Evolutionary conservation across 768 basidiomycete genomes (phyloP).

Genomic region (Fistulinella prunicolor): DNA sequence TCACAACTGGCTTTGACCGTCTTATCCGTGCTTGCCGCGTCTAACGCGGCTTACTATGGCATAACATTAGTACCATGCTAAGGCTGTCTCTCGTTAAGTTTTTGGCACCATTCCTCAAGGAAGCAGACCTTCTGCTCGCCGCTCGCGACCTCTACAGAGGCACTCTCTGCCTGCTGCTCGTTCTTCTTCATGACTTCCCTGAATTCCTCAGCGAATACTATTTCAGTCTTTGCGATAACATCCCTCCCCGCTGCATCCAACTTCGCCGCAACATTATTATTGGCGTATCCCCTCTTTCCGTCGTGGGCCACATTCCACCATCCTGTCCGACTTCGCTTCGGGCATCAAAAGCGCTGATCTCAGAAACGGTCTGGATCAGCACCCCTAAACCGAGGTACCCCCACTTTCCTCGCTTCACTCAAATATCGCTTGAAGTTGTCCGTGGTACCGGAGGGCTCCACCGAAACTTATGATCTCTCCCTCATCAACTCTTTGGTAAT

Average conservation of each 20-base stretch:
- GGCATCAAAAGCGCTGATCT: conserved; percentile 80
- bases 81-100: conserved; percentile 96
- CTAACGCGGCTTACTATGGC: too few relatives aligned
- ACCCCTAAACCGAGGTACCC: conserved; percentile 68
- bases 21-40: too few relatives aligned
- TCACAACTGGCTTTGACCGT: too few relatives aligned
- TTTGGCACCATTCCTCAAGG: conserved; percentile 84
- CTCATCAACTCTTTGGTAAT: conserved; percentile 93
- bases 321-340: conserved; percentile 87
- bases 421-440: conserved; percentile 70
- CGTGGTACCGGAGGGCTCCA: conserved; percentile 40
- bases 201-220: conserved; percentile 97
- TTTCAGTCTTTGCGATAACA: conserved; percentile 90
- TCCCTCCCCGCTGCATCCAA: conserved; percentile 92
- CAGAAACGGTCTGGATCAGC: conserved; percentile 76
- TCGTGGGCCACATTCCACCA: conserved; percentile 86
- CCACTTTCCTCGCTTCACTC: conserved; percentile 71
- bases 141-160: conserved; percentile 89
- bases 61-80: too few relatives aligned
- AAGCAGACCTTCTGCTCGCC: conserved; percentile 73
- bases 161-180: conserved; percentile 83
- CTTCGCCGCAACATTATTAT: conserved; percentile 96
- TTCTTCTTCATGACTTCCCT: conserved; percentile 97
- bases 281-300: conserved; percentile 84
- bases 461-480: conserved; percentile 79